Base-by-base conservation (phyloP, 2,329 filamentous ascomycete species). In the Exophiala oligosperma region DNA sequence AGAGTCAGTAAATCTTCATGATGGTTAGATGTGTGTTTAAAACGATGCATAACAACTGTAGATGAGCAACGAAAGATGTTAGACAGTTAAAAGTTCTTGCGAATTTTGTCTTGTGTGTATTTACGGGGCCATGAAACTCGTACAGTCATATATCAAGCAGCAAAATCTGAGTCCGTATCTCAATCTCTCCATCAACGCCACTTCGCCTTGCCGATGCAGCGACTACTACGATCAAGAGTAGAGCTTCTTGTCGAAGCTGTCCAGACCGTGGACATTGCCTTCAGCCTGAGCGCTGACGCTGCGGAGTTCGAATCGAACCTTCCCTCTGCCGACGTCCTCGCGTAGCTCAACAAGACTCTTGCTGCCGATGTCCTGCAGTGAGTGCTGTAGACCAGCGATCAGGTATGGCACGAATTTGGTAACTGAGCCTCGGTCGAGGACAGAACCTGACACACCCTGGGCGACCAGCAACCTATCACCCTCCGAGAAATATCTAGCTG, bases 221-320 rank as follows among this genome's bases (percentile, higher is more conserved):
- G n/a, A 24, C 40, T 40, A 14, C 28, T n/a, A 38, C 24, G 3
- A 63, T 72, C 86, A 97, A 70, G 92, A 91, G 78, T 96, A 99
- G 67, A 99, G 89, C 85, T 97, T 99, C 89, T 99, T 99, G 83
- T 97, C 94, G 74, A 96, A 97, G 74, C 91, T 93, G 81, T 97
- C 92, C 83, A 99, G 92, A 59, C 86, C 85, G 79, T 97, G 95
- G 62, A 99, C 92, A 73, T 93, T 94, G 65, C 94, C 94, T 82
- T 99, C 94, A 59, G 95, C 84, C 84, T 96, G 92, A 51, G 94
- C 94, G 76, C 92, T 96, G 60, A 92, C 89, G 61, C 92, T 97
- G 69, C 94, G 84, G 71, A 97, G 83, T 82, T 99, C 94, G 73
- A 99, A 99, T 70, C 94, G 86, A 55, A 97, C 87, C 50, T 79